Evolutionary conservation across 75 land plant species (phyloP), one percentile per base, ranked within the genome.

Genomic region (Azolla pinnata): DNA sequence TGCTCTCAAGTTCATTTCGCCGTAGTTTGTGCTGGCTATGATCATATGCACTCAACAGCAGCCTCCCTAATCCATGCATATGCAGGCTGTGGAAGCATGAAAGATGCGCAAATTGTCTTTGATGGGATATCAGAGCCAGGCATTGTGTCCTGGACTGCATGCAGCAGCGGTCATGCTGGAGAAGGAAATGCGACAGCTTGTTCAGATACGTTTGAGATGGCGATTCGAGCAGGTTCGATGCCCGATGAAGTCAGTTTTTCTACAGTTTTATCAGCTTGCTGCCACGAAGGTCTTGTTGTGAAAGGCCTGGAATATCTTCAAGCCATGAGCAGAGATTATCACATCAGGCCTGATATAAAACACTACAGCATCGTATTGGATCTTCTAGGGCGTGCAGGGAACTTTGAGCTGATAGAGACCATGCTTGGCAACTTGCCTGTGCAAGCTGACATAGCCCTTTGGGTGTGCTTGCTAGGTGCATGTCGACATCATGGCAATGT

Each of bases 11-110:
- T 47, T 47, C 50, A 47, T 47, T 7, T 20, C 20, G 18, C 4
- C 3, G 20, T 47, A 12, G 50, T 47, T 20, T 47, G 18, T 47
- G 10, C 50, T 16, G 50, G 50, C 18, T 47, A 18, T 47, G 50
- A 47, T 47, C 4, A 12, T 4, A 16, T 47, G 3, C 20, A 38
- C 7, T 38, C 50, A 12, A 20, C 19, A 12, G 7, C 18, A 47
- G 50, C 50, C 19, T 3, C 50, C 10, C 19, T 47, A 47, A 47
- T 47, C 3, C 50, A 18, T 47, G 50, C 50, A 12, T 75, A 82
- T 52, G 67, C 54, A 0, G 57, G 57, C 1, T 62, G 75, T 59
- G 82, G 76, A 19, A 28, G 61, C 50, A 47, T 47, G 50, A 19
- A 4, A 16, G 50, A 47, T 47, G 50, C 50, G 3, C 50, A 47